phyloP scores from a whole-genome alignment of 1,284 basidiomycete species.

The Neotropicomus parvogracilis region DNA sequence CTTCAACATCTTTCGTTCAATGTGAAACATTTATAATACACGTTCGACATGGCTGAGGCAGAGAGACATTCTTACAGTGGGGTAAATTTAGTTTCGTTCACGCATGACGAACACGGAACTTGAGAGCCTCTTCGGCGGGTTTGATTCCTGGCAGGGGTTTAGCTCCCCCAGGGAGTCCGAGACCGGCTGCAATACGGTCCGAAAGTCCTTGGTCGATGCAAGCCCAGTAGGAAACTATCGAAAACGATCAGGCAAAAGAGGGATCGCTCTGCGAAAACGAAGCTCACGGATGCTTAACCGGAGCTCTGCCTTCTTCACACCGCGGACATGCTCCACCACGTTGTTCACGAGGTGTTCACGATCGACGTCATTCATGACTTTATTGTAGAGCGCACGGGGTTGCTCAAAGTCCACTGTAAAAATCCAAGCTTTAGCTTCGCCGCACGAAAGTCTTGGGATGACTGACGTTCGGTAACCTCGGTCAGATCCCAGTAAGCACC shows the following conservation, averaged over 20 bases:
- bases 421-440: not conserved
- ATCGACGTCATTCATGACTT: constrained; percentile 71
- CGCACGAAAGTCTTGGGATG: not conserved
- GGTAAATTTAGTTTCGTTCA: not conserved
- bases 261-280: not conserved
- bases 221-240: constrained; percentile 74
- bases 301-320: constrained; percentile 62
- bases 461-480: constrained; percentile 75
- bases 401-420: constrained; percentile 86
- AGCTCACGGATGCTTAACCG: constrained; percentile 66
- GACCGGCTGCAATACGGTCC: constrained; percentile 69
- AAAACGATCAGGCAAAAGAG: constrained; percentile 6
- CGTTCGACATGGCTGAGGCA: too few species aligned
- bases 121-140: constrained; percentile 54
- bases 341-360: constrained; percentile 74
- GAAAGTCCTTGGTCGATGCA: constrained; percentile 71
- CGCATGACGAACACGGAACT: constrained; percentile 39
- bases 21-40: constrained; percentile 12
- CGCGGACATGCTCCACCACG: constrained; percentile 70
- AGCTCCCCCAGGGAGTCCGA: constrained; percentile 53
- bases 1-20: constrained; percentile 1
- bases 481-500: constrained; percentile 71
- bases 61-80: too few species aligned
- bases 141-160: constrained; percentile 58
- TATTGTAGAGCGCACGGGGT: constrained; percentile 75